Evolutionary conservation across 768 basidiomycete species (phyloP), one percentile per base, ranked within the genome.

Genomic region (Podaxis carcinomalis): DNA sequence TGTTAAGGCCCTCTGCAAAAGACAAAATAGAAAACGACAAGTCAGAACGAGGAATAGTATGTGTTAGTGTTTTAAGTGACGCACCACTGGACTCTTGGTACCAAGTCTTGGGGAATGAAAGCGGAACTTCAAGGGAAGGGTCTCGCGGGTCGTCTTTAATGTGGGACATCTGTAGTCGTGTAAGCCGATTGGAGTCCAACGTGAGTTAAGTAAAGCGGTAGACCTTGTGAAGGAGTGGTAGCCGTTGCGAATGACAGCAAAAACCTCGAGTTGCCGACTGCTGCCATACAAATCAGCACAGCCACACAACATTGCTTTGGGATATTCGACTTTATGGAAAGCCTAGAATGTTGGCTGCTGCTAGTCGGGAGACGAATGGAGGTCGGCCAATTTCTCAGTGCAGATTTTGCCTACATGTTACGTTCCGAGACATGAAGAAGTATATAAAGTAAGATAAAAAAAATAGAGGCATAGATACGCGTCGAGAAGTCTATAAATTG

Each of bases 31-130:
- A 32, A n/a, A 49, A 39, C 3, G 5, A 28, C 6, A 32, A 21
- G 5, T 27, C 25, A 19, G 36, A 21, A 42, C 28, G 36, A 55
- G 9, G 39, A n/a, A 5, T 4, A 23, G 47, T 35, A 10, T 54
- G 46, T 16, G 14, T 21, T 35, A 19, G 51, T 49, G 49, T 21
- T n/a, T n/a, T 23, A 39, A 35, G 32, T 27, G 16, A 32, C 80
- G 59, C 56, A 86, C 83, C 81, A 36, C 71, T 69, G 13, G 72
- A 73, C 59, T 89, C 88, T 62, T 74, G 73, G 53, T 77, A 77
- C 90, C 91, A 93, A 14, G 81, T 80, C 60, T 78, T 80, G 0
- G 91, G 91, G n/a, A 87, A 72, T 0, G 77, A 74, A 64, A 86
- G 73, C 40, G 78, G 76, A 0, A 75, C 76, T 69, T 90, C 90